phyloP scores from a whole-genome alignment of 2,329 filamentous ascomycete genomes.

The Fusarium papillatum region DNA sequence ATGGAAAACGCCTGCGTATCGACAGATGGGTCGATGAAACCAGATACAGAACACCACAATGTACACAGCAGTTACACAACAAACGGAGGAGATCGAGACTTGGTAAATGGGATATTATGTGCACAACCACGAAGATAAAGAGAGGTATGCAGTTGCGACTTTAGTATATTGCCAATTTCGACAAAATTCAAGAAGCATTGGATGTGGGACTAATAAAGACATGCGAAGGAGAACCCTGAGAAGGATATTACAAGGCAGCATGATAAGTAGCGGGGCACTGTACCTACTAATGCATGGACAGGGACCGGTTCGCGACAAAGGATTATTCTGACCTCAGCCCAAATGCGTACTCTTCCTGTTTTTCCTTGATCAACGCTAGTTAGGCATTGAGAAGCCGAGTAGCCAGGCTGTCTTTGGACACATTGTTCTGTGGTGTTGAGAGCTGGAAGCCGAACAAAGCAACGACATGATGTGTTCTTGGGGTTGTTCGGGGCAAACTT shows the following conservation, averaged over 20 bases:
- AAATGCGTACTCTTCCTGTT: neutral
- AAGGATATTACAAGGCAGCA: neutral
- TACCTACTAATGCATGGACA: neutral
- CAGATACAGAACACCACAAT: neutral
- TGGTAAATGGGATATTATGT: neutral
- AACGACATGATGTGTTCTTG: neutral
- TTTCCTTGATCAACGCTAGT: neutral
- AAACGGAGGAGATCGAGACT: neutral
- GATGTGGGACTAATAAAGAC: neutral
- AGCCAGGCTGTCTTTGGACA: neutral
- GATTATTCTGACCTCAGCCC: neutral
- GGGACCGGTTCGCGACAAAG: neutral
- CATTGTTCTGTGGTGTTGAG: neutral
- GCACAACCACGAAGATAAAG: neutral
- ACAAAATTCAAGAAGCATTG: neutral
- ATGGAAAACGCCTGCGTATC: neutral
- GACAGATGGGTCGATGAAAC: neutral
- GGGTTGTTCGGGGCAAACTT: neutral
- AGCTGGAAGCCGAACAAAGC: neutral
- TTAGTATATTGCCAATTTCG: neutral
- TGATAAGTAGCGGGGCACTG: neutral
- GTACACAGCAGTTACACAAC: neutral
- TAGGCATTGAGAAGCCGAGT: neutral
- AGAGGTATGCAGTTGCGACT: constrained; percentile 3
- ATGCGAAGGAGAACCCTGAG: neutral